Conservation (phyloP, 2,329 filamentous ascomycete genomes). For the Paraphaeosphaeria minitans region DNA sequence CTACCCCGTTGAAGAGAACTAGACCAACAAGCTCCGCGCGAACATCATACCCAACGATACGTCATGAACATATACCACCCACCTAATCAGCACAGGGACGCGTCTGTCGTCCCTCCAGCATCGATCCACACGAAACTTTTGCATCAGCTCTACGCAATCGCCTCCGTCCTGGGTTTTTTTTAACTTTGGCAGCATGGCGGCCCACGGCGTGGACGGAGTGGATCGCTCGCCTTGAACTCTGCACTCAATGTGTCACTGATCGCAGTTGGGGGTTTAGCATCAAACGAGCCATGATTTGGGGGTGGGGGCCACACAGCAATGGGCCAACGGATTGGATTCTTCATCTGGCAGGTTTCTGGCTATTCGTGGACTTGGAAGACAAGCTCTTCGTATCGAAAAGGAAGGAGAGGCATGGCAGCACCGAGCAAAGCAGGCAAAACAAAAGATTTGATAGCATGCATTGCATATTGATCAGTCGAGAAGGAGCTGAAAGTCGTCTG, state of each 20-base stretch:
- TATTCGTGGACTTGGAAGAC: neutral
- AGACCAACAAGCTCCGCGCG: neutral
- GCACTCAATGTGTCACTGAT: neutral
- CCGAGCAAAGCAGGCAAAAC: neutral
- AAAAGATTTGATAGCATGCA: neutral
- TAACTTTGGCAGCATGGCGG: slow-evolving; percentile 20
- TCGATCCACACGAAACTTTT: neutral
- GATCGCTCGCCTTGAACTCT: neutral
- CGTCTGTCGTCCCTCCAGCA: neutral
- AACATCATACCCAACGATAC: neutral
- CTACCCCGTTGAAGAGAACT: slow-evolving; percentile 75
- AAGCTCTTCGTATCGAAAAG: neutral
- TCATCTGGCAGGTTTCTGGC: neutral
- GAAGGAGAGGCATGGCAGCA: neutral
- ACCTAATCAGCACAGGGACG: neutral
- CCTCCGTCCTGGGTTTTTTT: neutral
- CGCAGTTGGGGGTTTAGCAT: neutral
- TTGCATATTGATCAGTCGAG: neutral
- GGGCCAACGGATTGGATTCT: neutral
- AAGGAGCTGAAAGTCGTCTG: neutral
- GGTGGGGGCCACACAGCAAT: neutral
- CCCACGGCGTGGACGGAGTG: slow-evolving; percentile 4
- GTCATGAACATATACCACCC: neutral
- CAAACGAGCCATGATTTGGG: neutral
- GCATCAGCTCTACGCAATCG: neutral